Conservation (phyloP, 345 rosid genomes). For the Gossypium stocksii region DNA sequence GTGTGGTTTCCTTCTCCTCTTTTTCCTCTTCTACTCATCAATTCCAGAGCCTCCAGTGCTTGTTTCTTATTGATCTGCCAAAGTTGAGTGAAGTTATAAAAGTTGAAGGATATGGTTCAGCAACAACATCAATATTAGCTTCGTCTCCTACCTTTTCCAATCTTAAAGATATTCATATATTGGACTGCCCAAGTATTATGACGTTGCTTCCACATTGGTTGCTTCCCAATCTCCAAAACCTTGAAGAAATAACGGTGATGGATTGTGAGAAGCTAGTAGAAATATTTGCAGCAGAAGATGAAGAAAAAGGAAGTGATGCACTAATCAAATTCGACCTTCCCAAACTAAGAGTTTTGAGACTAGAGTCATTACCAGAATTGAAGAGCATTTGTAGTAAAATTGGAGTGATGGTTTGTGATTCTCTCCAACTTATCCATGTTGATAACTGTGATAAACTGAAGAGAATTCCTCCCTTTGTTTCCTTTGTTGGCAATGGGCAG, state of each 20-base stretch:
- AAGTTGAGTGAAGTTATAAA: background rate
- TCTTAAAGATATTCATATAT: background rate
- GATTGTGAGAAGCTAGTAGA: background rate
- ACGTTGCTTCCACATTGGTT: background rate
- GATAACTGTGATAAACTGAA: no score
- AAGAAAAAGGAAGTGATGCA: background rate
- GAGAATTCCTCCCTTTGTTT: no score
- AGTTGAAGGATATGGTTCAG: background rate
- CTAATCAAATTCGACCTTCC: background rate
- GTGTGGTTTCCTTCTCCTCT: background rate
- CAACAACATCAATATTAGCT: background rate
- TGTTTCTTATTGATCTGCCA: background rate
- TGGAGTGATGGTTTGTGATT: no score
- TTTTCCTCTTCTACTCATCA: background rate
- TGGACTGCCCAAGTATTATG: background rate
- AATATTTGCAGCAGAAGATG: background rate
- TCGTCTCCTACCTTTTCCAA: background rate
- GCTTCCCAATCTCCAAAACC: background rate
- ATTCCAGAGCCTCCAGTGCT: background rate
- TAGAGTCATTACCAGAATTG: background rate
- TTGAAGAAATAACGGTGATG: fast-evolving
- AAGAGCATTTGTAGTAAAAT: background rate
- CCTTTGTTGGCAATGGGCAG: no score
- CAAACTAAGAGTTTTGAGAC: background rate
- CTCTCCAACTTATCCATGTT: no score